Percentiles rank a stretch among this genome's conserved stretches.
These are phyloP conservation scores for Mrakia hoshinonis DNA, from an alignment of 768 basidiomycete genomes.

Conservation along the genomic window DNA sequence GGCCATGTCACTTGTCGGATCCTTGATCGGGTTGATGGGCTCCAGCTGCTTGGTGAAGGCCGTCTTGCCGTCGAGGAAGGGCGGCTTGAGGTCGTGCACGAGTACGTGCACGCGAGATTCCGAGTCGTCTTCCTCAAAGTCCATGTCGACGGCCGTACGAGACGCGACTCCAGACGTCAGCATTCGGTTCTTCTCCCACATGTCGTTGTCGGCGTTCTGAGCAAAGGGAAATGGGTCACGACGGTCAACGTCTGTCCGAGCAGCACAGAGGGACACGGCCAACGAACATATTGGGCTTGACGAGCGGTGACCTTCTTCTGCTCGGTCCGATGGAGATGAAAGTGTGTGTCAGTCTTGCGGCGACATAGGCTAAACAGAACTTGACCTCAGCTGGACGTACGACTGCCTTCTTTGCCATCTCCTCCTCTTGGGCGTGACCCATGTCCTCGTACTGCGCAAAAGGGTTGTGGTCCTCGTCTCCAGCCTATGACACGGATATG, in stretches of 20 bases:
- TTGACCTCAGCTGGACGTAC: slow-evolving; percentile 44
- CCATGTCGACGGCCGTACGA: slow-evolving; percentile 74
- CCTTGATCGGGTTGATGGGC: slow-evolving; percentile 91
- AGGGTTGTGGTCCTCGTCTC: slow-evolving; percentile 86
- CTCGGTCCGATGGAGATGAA: neutral
- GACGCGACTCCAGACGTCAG: slow-evolving; percentile 88
- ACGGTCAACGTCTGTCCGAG: neutral
- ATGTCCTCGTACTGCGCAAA: slow-evolving; percentile 89
- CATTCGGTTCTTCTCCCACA: slow-evolving; percentile 99
- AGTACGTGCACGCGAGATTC: slow-evolving; percentile 88
- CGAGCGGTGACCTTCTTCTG: slow-evolving; percentile 83
- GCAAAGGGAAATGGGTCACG: neutral
- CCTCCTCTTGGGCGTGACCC: slow-evolving; percentile 56
- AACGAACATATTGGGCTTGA: slow-evolving; percentile 87
- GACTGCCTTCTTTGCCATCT: slow-evolving; percentile 65
- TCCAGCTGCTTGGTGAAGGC: slow-evolving; percentile 95
- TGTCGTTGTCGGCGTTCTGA: slow-evolving; percentile 95
- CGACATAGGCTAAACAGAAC: neutral
- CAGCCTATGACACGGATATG: slow-evolving; percentile 40
- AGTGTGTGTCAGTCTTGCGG: no score
- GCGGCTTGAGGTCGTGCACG: slow-evolving; percentile 92
- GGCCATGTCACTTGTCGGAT: slow-evolving; percentile 88
- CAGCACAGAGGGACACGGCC: neutral
- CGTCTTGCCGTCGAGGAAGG: slow-evolving; percentile 91
- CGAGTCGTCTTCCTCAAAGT: slow-evolving; percentile 93